Evolutionary conservation across 192 early-diverging fungal genomes (phyloP).

Genomic region (Coemansia sp.): DNA sequence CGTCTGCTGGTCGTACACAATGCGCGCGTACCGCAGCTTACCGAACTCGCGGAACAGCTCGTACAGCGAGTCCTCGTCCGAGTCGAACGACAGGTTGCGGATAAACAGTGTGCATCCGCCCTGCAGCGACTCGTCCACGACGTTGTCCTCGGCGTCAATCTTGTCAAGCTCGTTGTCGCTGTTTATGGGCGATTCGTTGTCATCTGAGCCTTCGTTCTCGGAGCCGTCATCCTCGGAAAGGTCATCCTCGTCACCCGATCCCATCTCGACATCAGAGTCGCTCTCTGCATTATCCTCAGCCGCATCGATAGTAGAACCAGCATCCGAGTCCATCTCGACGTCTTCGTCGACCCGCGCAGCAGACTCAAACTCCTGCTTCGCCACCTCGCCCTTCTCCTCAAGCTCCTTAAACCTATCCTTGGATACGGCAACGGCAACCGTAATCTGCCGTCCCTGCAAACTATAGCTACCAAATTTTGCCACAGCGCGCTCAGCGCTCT

Average conservation of each 20-base stretch:
- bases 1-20: slow-evolving; percentile 81
- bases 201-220: slow-evolving; percentile 39
- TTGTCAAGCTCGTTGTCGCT: slow-evolving; percentile 40
- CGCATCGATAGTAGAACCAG: too few species aligned
- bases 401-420: slow-evolving; percentile 69
- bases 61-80: slow-evolving; percentile 75
- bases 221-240: slow-evolving; percentile 14
- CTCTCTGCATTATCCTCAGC: not conserved
- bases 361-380: slow-evolving; percentile 30
- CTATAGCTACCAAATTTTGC: slow-evolving; percentile 68
- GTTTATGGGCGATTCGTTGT: slow-evolving; percentile 31
- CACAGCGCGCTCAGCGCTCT: slow-evolving; percentile 70
- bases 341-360: slow-evolving; percentile 13
- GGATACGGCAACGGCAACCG: slow-evolving; percentile 81
- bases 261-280: slow-evolving; percentile 32
- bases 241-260: slow-evolving; percentile 31
- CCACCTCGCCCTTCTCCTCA: slow-evolving; percentile 58
- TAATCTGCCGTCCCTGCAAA: slow-evolving; percentile 69
- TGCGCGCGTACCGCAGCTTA: slow-evolving; percentile 71
- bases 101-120: slow-evolving; percentile 84
- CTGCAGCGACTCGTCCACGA: slow-evolving; percentile 56
- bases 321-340: slow-evolving; percentile 33
- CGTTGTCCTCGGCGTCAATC: slow-evolving; percentile 22
- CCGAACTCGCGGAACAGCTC: slow-evolving; percentile 53
- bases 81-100: slow-evolving; percentile 90